These are phyloP conservation scores for Mycena venus DNA, from an alignment of 768 basidiomycete genomes.

Conservation along the genomic window DNA sequence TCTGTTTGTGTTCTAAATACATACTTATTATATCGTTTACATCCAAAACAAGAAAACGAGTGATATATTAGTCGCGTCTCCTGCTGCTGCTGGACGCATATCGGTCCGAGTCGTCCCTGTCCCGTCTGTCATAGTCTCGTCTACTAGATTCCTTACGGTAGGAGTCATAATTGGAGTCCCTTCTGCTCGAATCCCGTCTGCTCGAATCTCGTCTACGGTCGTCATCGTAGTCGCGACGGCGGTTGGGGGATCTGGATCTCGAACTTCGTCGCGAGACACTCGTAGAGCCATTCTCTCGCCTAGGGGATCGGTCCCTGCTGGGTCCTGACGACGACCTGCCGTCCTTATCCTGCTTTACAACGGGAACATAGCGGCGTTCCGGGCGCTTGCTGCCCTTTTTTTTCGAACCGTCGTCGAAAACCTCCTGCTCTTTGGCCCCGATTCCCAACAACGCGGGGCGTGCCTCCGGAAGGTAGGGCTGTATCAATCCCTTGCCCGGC, in stretches of 20 bases:
- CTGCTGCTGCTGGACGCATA: slow-evolving; percentile 42
- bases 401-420: slow-evolving; percentile 76
- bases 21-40: not conserved
- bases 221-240: slow-evolving; percentile 48
- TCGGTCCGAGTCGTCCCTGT: slow-evolving; percentile 49
- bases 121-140: slow-evolving; percentile 45
- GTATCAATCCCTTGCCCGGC: slow-evolving; percentile 70
- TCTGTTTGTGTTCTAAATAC: not conserved
- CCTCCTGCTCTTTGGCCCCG: slow-evolving; percentile 90
- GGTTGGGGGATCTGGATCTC: slow-evolving; percentile 63
- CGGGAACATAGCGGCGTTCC: slow-evolving; percentile 87
- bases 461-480: slow-evolving; percentile 86
- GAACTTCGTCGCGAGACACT: slow-evolving; percentile 58
- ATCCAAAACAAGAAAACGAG: not conserved
- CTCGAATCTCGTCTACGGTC: slow-evolving; percentile 25
- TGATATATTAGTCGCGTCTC: slow-evolving; percentile 36
- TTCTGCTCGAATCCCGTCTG: slow-evolving; percentile 22
- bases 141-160: slow-evolving; percentile 28
- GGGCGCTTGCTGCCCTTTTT: slow-evolving; percentile 65
- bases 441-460: slow-evolving; percentile 92
- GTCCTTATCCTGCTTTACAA: slow-evolving; percentile 78
- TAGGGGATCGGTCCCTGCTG: slow-evolving; percentile 48
- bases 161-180: slow-evolving; percentile 10
- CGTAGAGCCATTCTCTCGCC: slow-evolving; percentile 48
- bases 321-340: slow-evolving; percentile 41